phyloP scores from a whole-genome alignment of 1,284 basidiomycete genomes.

The Athelia psychrophila region DNA sequence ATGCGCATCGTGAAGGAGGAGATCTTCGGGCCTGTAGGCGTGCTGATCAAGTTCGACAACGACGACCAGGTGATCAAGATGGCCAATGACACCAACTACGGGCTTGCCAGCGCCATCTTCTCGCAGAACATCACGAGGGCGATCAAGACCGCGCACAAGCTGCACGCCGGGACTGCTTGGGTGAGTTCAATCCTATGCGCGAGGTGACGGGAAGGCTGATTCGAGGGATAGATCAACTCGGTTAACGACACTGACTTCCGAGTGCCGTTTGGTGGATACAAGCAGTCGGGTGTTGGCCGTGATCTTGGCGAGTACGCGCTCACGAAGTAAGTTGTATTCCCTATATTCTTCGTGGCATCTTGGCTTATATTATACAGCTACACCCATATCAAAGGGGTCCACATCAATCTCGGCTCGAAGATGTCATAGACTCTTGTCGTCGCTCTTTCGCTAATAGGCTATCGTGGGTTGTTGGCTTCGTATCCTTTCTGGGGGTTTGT shows the following conservation, averaged over 20 bases:
- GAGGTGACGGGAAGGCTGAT: background rate
- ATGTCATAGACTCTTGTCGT: conserved; percentile 11
- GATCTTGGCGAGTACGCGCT: conserved; percentile 86
- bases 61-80: conserved; percentile 54
- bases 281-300: conserved; percentile 82
- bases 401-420: conserved; percentile 63
- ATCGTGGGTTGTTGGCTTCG: too few relatives aligned
- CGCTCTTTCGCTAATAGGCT: too few relatives aligned
- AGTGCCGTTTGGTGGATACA: conserved; percentile 88
- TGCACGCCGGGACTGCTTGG: conserved; percentile 80
- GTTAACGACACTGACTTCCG: conserved; percentile 63
- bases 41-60: conserved; percentile 68
- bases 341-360: background rate
- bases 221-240: conserved; percentile 63
- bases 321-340: conserved; percentile 43
- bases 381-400: conserved; percentile 81
- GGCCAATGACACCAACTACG: conserved; percentile 77
- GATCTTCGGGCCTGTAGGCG: conserved; percentile 86
- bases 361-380: conserved; percentile 51
- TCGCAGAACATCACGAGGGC: conserved; percentile 69
- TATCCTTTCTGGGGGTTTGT: too few relatives aligned
- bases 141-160: conserved; percentile 60
- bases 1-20: conserved; percentile 92
- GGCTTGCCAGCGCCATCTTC: conserved; percentile 77
- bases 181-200: conserved; percentile 21